Evolutionary conservation across 257 asterid genomes (phyloP).

Genomic region (Solanum tarapatanum): DNA sequence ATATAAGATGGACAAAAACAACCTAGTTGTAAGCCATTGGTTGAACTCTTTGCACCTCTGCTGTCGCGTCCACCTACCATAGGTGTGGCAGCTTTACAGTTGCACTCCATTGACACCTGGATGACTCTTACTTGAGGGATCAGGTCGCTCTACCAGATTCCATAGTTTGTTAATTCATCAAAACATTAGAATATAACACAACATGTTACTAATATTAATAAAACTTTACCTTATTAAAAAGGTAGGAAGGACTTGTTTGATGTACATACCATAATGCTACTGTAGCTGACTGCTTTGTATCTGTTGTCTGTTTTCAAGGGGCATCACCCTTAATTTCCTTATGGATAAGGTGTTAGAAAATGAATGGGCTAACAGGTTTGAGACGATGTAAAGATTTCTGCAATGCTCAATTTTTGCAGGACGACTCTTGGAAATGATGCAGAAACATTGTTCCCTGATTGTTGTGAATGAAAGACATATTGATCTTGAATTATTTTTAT

Average conservation of each 20-base stretch:
- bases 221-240: background rate
- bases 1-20: too few relatives aligned
- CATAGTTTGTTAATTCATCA: too few relatives aligned
- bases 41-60: too few relatives aligned
- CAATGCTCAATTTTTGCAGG: background rate
- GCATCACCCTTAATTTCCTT: background rate
- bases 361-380: background rate
- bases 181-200: background rate
- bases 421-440: background rate
- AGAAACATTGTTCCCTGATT: background rate
- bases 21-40: too few relatives aligned
- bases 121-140: too few relatives aligned
- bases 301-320: background rate
- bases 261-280: background rate
- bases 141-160: too few relatives aligned
- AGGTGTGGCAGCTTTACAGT: too few relatives aligned
- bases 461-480: background rate
- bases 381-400: background rate
- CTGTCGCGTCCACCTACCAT: too few relatives aligned
- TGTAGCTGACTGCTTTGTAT: background rate
- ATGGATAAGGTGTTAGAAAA: background rate
- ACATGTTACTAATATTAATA: background rate
- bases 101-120: too few relatives aligned
- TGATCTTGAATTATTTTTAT: background rate
- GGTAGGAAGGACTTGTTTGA: background rate